These are phyloP conservation scores for Collariella sp. DNA, from an alignment of 495 filamentous ascomycete species.

Conservation along the genomic window DNA sequence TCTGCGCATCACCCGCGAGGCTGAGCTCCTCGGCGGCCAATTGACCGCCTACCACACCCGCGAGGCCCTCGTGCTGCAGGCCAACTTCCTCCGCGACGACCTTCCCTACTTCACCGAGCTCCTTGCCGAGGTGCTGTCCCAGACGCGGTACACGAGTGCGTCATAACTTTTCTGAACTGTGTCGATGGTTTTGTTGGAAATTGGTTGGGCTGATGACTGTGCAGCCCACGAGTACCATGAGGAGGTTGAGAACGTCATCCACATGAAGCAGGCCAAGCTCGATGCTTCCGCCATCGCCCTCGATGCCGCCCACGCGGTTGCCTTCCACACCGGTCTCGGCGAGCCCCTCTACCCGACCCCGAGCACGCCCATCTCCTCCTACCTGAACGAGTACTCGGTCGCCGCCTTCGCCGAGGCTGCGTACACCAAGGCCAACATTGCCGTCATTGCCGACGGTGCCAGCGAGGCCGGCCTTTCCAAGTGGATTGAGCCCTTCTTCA, in stretches of 20 bases:
- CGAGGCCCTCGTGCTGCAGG: conserved; percentile 82
- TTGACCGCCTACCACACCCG: conserved; percentile 77
- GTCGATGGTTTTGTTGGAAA: background rate
- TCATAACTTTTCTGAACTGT: conserved; percentile 9
- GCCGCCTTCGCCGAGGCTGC: conserved; percentile 62
- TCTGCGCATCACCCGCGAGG: conserved; percentile 85
- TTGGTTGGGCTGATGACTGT: background rate
- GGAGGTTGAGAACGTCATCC: conserved; percentile 65
- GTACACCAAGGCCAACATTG: conserved; percentile 82
- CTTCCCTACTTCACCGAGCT: conserved; percentile 97
- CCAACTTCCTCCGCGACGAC: conserved; percentile 90
- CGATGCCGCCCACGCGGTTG: conserved; percentile 76
- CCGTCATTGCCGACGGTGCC: conserved; percentile 81
- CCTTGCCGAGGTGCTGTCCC: conserved; percentile 78
- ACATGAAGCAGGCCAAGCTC: conserved; percentile 59
- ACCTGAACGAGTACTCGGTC: conserved; percentile 64
- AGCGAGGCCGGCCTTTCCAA: conserved; percentile 66
- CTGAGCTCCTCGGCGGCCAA: conserved; percentile 85
- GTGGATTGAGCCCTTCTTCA: conserved; percentile 92
- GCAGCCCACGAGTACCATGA: conserved; percentile 83
- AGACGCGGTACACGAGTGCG: conserved; percentile 80
- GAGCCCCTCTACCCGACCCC: conserved; percentile 60
- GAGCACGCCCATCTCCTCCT: conserved; percentile 60
- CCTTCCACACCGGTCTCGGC: conserved; percentile 93
- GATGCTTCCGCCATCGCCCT: conserved; percentile 65